Percentiles rank a stretch among this genome's conserved stretches.
These are phyloP conservation scores for Vitis labrusca DNA, from an alignment of 164 flowering plant species.

Conservation along the genomic window DNA sequence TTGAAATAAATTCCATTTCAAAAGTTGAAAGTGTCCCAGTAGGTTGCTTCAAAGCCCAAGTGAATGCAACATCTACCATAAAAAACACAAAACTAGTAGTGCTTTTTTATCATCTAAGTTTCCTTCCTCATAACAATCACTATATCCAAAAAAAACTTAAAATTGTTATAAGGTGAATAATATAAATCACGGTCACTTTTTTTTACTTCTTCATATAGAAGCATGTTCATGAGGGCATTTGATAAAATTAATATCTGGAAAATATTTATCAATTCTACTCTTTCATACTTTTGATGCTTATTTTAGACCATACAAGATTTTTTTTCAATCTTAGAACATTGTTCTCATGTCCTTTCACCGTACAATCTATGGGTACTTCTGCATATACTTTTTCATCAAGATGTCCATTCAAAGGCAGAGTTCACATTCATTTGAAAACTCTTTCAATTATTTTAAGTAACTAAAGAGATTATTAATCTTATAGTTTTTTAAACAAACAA, in stretches of 20 bases:
- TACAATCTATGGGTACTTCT: constrained; percentile 1
- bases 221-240: constrained; percentile 3
- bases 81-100: no score
- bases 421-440: constrained; percentile 11
- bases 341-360: not conserved
- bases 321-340: constrained; percentile 8
- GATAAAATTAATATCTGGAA: not conserved
- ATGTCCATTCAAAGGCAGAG: not conserved
- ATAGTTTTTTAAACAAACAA: not conserved
- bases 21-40: no score
- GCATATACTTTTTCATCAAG: not conserved
- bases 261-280: not conserved
- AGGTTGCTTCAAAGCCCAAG: no score
- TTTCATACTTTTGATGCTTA: constrained; percentile 9
- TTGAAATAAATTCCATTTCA: no score
- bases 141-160: no score
- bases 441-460: not conserved
- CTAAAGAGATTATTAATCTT: not conserved
- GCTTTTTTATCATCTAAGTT: no score
- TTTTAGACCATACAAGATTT: constrained; percentile 8
- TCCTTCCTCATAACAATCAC: no score
- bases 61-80: no score
- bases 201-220: no score
- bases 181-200: no score
- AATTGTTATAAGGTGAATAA: no score